Evolutionary conservation across 2,329 filamentous ascomycete species (phyloP), one percentile per base, ranked within the genome.

Genomic region (Neopestalotiopsis rosae): DNA sequence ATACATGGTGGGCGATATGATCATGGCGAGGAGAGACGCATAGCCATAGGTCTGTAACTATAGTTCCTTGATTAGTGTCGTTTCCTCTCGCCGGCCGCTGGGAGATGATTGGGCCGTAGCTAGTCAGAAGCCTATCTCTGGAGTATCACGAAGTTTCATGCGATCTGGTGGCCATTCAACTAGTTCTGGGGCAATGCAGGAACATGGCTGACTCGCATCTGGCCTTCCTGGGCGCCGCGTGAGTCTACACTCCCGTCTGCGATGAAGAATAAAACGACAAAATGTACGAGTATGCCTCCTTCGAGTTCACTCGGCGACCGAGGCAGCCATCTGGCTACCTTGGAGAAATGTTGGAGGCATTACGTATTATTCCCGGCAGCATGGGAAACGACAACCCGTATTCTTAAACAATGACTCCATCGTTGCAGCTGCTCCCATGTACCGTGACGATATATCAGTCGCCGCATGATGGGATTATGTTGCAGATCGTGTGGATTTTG

Each of bases 91-190:
- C n/a, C 45, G 20, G 45, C 45, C 45, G 45, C 45, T 9, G n/a
- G 17, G 17, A 9, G 17, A 20, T 52, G 45, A 52, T 52, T 52
- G 45, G 45, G 45, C 20, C 45, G 45, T n/a, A 17, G 45, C 45
- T 52, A 52, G 45, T 52, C 45, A 52, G 45, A 17, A 52, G 45
- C 45, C 45, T n/a, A 52, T 52, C 45, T 52, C 45, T 52, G 7
- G 45, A 52, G 45, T 52, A 52, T 52, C 45, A 52, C 45, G 45
- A 52, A 52, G 45, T 52, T 52, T 52, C 45, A 52, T 52, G 45
- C 45, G 45, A 52, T 52, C 45, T 52, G 45, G 45, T 52, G 45
- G 45, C n/a, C 45, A n/a, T 52, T 52, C 45, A 52, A 20, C 45
- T 52, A 52, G 45, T 52, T 20, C 45, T 52, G 45, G 45, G 45